Percentiles rank a stretch among this genome's conserved stretches.
These are phyloP conservation scores for Gloeopeniophorella convolvens DNA, from an alignment of 768 basidiomycete species.

Conservation along the genomic window DNA sequence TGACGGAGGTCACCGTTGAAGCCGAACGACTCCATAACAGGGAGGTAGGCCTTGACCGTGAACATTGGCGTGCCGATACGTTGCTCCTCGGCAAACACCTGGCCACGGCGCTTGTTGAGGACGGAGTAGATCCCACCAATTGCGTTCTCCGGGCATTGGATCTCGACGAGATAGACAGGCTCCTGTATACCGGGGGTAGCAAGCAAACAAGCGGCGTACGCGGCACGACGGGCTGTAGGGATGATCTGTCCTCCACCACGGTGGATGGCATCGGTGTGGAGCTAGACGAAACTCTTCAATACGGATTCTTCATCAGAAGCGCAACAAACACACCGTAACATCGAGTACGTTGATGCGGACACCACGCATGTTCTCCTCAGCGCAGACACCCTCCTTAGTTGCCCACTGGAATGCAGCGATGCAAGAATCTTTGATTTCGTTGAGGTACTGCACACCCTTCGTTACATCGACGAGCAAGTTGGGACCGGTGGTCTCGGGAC, in stretches of 20 bases:
- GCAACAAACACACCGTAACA: constrained; percentile 66
- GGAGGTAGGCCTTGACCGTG: constrained; percentile 96
- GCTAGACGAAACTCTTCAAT: constrained; percentile 37
- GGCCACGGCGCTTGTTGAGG: constrained; percentile 95
- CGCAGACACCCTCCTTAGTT: constrained; percentile 93
- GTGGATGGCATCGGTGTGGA: constrained; percentile 98
- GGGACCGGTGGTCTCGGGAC: constrained; percentile 94
- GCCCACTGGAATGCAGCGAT: constrained; percentile 99
- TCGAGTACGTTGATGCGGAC: constrained; percentile 93
- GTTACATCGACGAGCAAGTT: constrained; percentile 97
- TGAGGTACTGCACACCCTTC: constrained; percentile 98
- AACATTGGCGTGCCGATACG: constrained; percentile 97
- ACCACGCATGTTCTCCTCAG: constrained; percentile 99
- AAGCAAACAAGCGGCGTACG: constrained; percentile 92
- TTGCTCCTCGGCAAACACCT: constrained; percentile 98
- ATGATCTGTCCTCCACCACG: constrained; percentile 99
- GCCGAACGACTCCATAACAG: constrained; percentile 89
- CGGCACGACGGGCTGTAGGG: constrained; percentile 92
- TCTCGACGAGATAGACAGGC: constrained; percentile 96
- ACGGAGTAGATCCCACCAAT: constrained; percentile 96
- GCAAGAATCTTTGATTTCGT: constrained; percentile 99
- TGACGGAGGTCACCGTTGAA: constrained; percentile 96
- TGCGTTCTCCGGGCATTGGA: constrained; percentile 95
- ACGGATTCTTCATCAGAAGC: too few species aligned
- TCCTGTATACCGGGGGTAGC: constrained; percentile 91